Evolutionary conservation across 495 filamentous ascomycete species (phyloP), one percentile per base, ranked within the genome.

Genomic region (Penicillium lagena): DNA sequence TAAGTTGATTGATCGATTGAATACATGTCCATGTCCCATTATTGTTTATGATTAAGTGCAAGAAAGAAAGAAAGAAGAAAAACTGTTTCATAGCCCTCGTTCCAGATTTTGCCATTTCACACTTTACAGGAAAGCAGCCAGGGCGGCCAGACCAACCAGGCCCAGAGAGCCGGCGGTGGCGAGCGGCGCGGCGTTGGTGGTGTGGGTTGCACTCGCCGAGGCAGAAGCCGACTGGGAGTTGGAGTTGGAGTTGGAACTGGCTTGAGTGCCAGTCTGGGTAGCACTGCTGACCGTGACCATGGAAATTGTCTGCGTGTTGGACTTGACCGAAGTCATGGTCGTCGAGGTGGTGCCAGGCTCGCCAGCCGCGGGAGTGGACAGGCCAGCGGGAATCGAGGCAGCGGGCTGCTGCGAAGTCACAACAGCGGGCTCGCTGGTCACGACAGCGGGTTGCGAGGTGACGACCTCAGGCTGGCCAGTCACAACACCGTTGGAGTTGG

Each of bases 401-500:
- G 65, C 66, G 22, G 59, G 37, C 22, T 68, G 47, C 53, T 71
- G 70, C 13, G 59, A 63, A 12, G 75, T 77, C 37, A 64, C 68
- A n/a, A 57, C 71, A 7, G 55, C 32, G 12, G 75, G 68, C 49
- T 75, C 68, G 33, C 55, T 51, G 35, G 70, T 76, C 14, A 66
- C 70, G 43, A 64, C 66, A 28, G 59, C 34, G 22, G 67, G 50
- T 52, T 71, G 70, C 13, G 59, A 63, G 14, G 75, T 77, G 35
- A 63, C 68, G 12, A 56, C 71, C 3, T 41, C 41, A 34, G 71
- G 66, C 43, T 71, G 67, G 57, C 76, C 76, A 37, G 79, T 82
- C 30, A 80, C 68, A 22, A 79, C 76, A 50, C 77, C 74, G 27
- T 65, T 58, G 37, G 77, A 76, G 68, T 80, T 72, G 50, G 76